Base-by-base conservation (phyloP, 164 flowering plant genomes). In the Berberis vulgaris region DNA sequence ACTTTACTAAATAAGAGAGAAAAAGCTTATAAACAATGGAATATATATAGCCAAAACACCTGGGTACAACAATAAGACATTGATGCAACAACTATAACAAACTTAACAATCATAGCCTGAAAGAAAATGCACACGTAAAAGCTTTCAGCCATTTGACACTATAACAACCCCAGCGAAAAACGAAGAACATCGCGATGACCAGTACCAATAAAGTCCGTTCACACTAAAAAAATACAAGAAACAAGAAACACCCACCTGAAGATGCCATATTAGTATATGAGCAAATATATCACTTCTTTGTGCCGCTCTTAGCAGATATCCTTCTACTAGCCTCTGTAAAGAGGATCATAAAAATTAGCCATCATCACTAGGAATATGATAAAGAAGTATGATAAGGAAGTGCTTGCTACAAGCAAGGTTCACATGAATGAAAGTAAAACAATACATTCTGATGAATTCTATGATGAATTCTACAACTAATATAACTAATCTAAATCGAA, bases 221-320 rank as follows among this genome's bases (percentile, higher is more conserved):
- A 26, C 26, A 26, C 13, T 50, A 54, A 12, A 53, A 53, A 40
- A 50, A 43, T 45, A 56, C 2, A 12, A 41, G 26, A 26, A 9
- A 12, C 38, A 63, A 1, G 10, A 62, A 26, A 26, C 7, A 40
- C 69, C 13, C 61, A 89, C 99, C 97, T 95, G 99, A 64, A 95
- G 80, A 77, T 95, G 96, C 99, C 99, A 95, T 74, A 95, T 89
- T 66, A 95, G 71, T 61, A 91, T 95, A 75, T 95, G 99, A 54
- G 99, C 92, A 82, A 95, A 95, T 76, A 95, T 67, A 72, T 91
- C 87, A 82, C 97, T 91, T 72, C 97, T 80, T 66, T 84, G 96
- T 64, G 98, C 80, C 60, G 98, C 99, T 76, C 99, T 81, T 26
- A 95, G 91, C 79, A 95, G 78, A 83, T 95, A 95, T n/a, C 96